Base-by-base conservation (phyloP, 2,329 filamentous ascomycete genomes). In the Fusarium duplospermum region DNA sequence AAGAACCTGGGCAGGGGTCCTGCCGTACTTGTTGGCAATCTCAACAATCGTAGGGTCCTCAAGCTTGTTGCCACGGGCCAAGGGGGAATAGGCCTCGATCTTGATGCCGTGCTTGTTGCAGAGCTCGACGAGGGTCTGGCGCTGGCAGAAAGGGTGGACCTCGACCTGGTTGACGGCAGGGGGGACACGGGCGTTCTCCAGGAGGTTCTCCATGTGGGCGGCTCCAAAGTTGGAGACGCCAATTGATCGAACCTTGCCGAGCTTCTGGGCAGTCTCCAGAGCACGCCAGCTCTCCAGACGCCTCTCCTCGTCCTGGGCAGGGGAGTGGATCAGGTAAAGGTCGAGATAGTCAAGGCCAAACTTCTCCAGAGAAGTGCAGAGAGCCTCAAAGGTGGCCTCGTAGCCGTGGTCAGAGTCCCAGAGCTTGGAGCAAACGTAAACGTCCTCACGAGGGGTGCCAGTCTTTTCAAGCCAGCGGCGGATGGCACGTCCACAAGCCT, bases 211-310 rank as follows among this genome's bases (percentile, higher is more conserved):
- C 22, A 92, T 81, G 75, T 91, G 83, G n/a, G 82, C 79, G 52
- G 93, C 89, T 0, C 93, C 93, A 80, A 93, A 95, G 85, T 96
- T 96, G 77, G 91, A 93, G 31, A 96, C 91, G 56, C 93, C 93
- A 75, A 96, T 94, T 62, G 91, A 89, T 72, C 85, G 87, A 65
- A 91, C 90, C 78, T 90, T 90, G 74, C 92, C 92, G 2, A 89
- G 87, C 38, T 87, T 87, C 80, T 91, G 87, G 85, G 94, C 91
- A 20, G 89, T 90, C 80, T 92, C 89, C 71, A 91, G 82, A 62
- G 93, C 94, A 73, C 86, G 88, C 93, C 94, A 96, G 80, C 92
- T 93, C 66, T 93, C 90, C 56, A 93, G 82, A 7, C 94, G 88
- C 57, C 90, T 91, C 78, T 89, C 82, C 80, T 88, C 90, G 6